Percentiles rank a stretch among this genome's conserved stretches.
Conservation (phyloP, 306 rosid genomes). For the Amphicarpaea edgeworthii region DNA sequence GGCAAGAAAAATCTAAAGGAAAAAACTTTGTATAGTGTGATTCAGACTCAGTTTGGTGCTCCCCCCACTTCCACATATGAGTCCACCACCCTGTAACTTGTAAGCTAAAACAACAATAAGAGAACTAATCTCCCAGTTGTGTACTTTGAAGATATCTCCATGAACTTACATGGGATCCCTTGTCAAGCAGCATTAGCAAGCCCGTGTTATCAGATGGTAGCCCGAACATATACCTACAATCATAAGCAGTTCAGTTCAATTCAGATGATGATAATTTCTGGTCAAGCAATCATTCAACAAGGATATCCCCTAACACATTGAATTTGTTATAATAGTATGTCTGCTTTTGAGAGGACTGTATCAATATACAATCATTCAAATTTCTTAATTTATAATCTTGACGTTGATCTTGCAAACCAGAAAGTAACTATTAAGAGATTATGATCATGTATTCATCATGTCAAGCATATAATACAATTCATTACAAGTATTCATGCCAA, state of each 20-base stretch:
- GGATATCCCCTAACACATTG: background rate
- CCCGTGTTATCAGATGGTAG: slow-evolving; percentile 67
- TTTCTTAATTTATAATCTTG: background rate
- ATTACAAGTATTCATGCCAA: background rate
- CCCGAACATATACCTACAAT: slow-evolving; percentile 75
- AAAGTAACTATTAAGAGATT: slow-evolving; percentile 12
- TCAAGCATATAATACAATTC: slow-evolving; percentile 14
- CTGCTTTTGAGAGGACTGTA: slow-evolving; percentile 1
- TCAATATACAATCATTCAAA: slow-evolving; percentile 15
- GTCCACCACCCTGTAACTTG: slow-evolving; percentile 43
- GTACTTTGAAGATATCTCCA: slow-evolving; percentile 83
- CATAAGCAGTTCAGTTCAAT: slow-evolving; percentile 40
- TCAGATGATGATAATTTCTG: slow-evolving; percentile 12
- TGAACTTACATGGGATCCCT: slow-evolving; percentile 62
- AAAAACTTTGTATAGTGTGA: slow-evolving; percentile 27
- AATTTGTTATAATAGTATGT: background rate
- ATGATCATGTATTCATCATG: background rate
- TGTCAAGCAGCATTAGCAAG: slow-evolving; percentile 81
- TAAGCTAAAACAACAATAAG: slow-evolving; percentile 41
- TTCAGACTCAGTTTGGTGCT: slow-evolving; percentile 44
- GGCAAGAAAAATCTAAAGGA: slow-evolving; percentile 55
- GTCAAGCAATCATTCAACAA: slow-evolving; percentile 37
- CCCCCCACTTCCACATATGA: slow-evolving; percentile 40
- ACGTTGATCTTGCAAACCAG: slow-evolving; percentile 6
- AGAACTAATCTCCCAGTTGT: slow-evolving; percentile 57